These are phyloP conservation scores for Suhomyces wounanorum DNA, from an alignment of 1,139 yeast genomes.

Conservation along the genomic window DNA sequence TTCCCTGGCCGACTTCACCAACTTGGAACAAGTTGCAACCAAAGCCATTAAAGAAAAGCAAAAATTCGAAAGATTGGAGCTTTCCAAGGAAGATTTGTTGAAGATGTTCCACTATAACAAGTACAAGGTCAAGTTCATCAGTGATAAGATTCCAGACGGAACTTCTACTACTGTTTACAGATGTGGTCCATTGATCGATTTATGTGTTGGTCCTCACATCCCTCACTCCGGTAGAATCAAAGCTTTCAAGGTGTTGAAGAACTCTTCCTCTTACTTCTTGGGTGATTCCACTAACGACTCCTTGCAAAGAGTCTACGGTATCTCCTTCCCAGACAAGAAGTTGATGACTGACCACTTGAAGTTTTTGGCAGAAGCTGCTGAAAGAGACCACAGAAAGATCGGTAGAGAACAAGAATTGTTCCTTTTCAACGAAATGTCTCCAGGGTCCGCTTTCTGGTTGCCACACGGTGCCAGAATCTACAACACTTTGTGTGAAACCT, in stretches of 20 bases:
- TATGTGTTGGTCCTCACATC: constrained; percentile 97
- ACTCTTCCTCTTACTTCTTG: constrained; percentile 93
- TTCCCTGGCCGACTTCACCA: constrained; percentile 78
- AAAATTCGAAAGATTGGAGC: constrained; percentile 88
- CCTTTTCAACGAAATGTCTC: constrained; percentile 93
- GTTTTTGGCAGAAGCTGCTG: constrained; percentile 94
- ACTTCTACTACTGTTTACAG: constrained; percentile 96
- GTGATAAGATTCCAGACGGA: constrained; percentile 92
- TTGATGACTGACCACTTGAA: constrained; percentile 93
- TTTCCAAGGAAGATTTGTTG: constrained; percentile 88
- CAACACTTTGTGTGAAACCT: constrained; percentile 74
- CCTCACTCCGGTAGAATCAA: constrained; percentile 97
- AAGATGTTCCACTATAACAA: constrained; percentile 95
- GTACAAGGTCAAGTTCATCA: constrained; percentile 87
- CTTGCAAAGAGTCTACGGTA: constrained; percentile 96
- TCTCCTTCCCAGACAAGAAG: constrained; percentile 98
- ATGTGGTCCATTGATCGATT: constrained; percentile 96
- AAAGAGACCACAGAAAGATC: constrained; percentile 95
- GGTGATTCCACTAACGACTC: constrained; percentile 95
- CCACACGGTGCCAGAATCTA: constrained; percentile 98
- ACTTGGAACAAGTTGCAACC: constrained; percentile 85
- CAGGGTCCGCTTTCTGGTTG: constrained; percentile 97
- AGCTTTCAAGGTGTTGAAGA: constrained; percentile 90
- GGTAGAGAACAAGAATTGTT: constrained; percentile 97
- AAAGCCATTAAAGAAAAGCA: constrained; percentile 95